Percentiles rank a stretch among this genome's conserved stretches.
Conservation (phyloP, 2,329 filamentous ascomycete species). For the Colletotrichum neosansevieriae region DNA sequence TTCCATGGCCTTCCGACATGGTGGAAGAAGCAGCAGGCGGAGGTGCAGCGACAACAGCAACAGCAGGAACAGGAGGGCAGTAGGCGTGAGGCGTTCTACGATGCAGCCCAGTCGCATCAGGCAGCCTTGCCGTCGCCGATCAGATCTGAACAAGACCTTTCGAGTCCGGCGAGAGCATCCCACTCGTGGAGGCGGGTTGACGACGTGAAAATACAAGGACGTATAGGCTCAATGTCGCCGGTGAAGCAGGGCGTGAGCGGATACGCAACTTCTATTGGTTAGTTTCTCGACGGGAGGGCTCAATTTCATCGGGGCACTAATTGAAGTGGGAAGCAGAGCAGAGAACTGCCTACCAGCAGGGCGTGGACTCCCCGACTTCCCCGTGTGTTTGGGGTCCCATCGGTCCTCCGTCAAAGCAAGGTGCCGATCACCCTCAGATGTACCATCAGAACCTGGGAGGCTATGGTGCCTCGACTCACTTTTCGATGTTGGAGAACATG, state of each 20-base stretch:
- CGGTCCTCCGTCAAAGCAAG: constrained; percentile 45
- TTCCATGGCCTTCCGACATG: constrained; percentile 72
- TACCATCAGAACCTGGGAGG: constrained; percentile 11
- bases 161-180: constrained; percentile 19
- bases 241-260: neutral
- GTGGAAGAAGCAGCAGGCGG: constrained; percentile 68
- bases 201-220: constrained; percentile 1
- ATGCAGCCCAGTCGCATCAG: constrained; percentile 4
- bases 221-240: constrained; percentile 12
- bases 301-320: neutral
- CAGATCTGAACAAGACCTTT: constrained; percentile 11
- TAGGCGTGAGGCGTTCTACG: neutral
- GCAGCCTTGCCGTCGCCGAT: constrained; percentile 5
- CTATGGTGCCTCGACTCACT: constrained; percentile 8
- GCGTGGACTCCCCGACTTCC: constrained; percentile 28
- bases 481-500: constrained; percentile 4
- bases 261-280: constrained; percentile 17
- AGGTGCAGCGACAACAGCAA: constrained; percentile 49
- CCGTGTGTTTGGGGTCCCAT: constrained; percentile 48
- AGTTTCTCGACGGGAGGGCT: neutral
- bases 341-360: constrained; percentile 14
- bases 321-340: constrained; percentile 4
- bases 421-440: constrained; percentile 7
- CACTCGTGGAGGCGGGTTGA: constrained; percentile 33
- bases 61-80: constrained; percentile 13